Evolutionary conservation across 257 asterid genomes (phyloP), one percentile per base, ranked within the genome.

Genomic region (Gentiana macrophylla): DNA sequence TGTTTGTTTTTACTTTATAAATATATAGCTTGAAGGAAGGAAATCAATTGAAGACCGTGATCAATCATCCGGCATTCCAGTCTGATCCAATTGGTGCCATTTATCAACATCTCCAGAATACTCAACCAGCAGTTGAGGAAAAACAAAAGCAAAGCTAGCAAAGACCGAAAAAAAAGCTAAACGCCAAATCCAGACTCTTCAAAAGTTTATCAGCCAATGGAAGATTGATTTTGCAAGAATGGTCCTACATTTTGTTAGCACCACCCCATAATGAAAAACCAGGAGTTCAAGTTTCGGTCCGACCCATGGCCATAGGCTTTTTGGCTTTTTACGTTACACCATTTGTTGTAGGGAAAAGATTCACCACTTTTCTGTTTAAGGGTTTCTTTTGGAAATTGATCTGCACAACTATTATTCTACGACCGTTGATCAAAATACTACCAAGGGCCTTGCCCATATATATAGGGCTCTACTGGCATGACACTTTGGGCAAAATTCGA

Each of bases 41-140:
- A 52, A 63, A 64, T 62, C 84, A 79, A 68, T 47, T 89, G 72
- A 78, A 69, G 77, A 60, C 79, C 4, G 93, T 89, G 51, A 61
- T 84, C 9, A 70, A 56, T 46, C 77, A 86, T 79, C 84, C 90
- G 0, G 66, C 61, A 53, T 89, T 80, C 58, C 84, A 77, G 55
- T 70, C 89, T 1, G 81, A 89, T 74, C 95, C 95, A 13, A 41
- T 89, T 48, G 83, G 70, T 43, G 79, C 95, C 56, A 81, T 86
- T 73, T 68, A 59, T 76, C 86, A 79, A 63, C 93, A 86, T 70
- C 62, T 86, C 72, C 81, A 73, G 79, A 74, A 65, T 68, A 86
- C 95, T 10, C 97, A 86, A 60, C 94, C 94, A 11, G 48, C 60
- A 9, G 35, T 8, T 1, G 84, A 79, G 0, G 78, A 71, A 66